Evolutionary conservation across 2,329 filamentous ascomycete species (phyloP), one percentile per base, ranked within the genome.

Genomic region (Penicillium sp.): DNA sequence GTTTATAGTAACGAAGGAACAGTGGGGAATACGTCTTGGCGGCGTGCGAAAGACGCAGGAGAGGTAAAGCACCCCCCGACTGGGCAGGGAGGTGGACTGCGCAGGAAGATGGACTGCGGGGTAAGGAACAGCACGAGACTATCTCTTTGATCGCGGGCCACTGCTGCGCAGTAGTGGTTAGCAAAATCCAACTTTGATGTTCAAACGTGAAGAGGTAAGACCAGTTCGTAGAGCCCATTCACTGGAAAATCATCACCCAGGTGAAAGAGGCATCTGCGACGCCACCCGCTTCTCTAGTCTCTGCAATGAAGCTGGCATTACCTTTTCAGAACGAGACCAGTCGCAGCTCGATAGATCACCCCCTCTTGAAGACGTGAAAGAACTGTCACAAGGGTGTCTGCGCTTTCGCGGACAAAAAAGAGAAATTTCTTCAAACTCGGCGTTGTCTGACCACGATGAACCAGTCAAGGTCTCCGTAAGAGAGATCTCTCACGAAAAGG

Each of bases 21-120:
- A 90, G 84, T 78, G 86, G 86, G 67, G 87, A 90, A 87, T 90
- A 87, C 87, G 87, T 82, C 74, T 87, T 88, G 84, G 74, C 85
- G 84, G 78, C 77, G 67, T 67, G 37, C 54, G 63, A 58, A 56
- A 61, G 55, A 48, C 41, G 48, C 55, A 28, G 15, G 12, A 25
- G 17, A 25, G 35, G 25, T 37, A 17, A 39, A 12, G 8, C 14
- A 7, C 38, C 49, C 31, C 37, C 25, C 28, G 22, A 38, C 35
- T 38, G 17, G n/a, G 35, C 34, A 38, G 49, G 25, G 37, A 28
- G 31, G 8, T 10, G 31, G 22, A 38, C 35, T 38, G 17, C 15
- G 35, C 34, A 38, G 49, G 25, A 22, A 28, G 35, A 31, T 39
- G 35, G 22, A 39, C 35, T 22, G 35, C 20, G 49, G 35, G 22